Percentiles rank a stretch among this genome's conserved stretches.
These are phyloP conservation scores for Verruconis gallopava DNA, from an alignment of 2,329 filamentous ascomycete genomes.

Conservation along the genomic window DNA sequence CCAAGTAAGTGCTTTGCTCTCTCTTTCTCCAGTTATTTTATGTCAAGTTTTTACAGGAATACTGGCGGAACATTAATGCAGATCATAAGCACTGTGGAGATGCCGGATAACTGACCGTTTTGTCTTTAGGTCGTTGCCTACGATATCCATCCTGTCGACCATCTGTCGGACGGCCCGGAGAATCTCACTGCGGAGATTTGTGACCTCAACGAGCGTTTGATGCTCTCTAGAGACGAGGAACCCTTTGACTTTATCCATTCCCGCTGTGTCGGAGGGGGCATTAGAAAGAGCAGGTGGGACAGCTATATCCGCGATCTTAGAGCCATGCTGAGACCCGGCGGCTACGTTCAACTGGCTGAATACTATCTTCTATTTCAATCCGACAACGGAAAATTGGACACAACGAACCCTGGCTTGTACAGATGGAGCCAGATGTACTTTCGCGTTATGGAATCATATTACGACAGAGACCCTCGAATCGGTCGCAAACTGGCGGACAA, in stretches of 20 bases:
- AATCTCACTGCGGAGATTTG: slow-evolving; percentile 23
- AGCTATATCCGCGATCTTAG: slow-evolving; percentile 66
- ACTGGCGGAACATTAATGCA: neutral
- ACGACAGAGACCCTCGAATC: slow-evolving; percentile 23
- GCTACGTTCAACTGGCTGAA: slow-evolving; percentile 85
- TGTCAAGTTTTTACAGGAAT: neutral
- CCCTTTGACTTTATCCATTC: slow-evolving; percentile 79
- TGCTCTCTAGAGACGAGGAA: slow-evolving; percentile 48
- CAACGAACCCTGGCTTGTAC: slow-evolving; percentile 28
- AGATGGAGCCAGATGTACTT: slow-evolving; percentile 25
- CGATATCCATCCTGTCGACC: slow-evolving; percentile 23
- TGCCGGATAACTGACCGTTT: slow-evolving; percentile 11
- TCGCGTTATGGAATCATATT: slow-evolving; percentile 19
- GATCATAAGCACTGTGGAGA: neutral
- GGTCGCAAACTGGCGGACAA: slow-evolving; percentile 19
- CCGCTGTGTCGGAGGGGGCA: slow-evolving; percentile 56
- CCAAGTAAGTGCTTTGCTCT: slow-evolving; percentile 18
- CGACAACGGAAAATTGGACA: slow-evolving; percentile 64
- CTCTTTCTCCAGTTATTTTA: neutral
- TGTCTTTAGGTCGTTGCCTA: slow-evolving; percentile 22
- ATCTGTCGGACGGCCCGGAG: slow-evolving; percentile 23
- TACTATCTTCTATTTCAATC: slow-evolving; percentile 78
- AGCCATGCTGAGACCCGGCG: slow-evolving; percentile 56
- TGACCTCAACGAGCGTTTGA: slow-evolving; percentile 27
- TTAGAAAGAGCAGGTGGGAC: slow-evolving; percentile 59